Conservation (phyloP, 2,329 filamentous ascomycete species). For the Neospermospora avenae region DNA sequence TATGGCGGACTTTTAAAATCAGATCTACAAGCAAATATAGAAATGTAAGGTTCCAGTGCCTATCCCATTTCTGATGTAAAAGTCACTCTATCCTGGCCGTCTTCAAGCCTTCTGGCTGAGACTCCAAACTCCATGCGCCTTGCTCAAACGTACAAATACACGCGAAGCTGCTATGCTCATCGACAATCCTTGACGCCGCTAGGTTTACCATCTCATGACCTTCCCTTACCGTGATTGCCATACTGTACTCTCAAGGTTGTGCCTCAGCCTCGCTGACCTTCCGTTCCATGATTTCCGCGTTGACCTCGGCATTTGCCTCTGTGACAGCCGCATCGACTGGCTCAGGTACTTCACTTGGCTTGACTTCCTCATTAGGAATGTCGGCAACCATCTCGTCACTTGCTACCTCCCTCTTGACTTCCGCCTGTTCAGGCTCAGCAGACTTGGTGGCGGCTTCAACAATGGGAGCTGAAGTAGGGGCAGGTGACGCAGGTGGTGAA, state of each 20-base stretch:
- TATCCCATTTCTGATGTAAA: background rate
- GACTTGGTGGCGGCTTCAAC: conserved; percentile 15
- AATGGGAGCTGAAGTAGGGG: conserved; percentile 5
- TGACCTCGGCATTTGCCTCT: conserved; percentile 33
- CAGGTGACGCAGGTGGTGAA: background rate
- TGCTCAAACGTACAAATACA: conserved; percentile 11
- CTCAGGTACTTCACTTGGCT: conserved; percentile 12
- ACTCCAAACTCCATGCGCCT: conserved; percentile 17
- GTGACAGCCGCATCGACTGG: background rate
- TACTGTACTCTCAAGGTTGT: background rate
- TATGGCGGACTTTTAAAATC: background rate
- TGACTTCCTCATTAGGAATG: conserved; percentile 25
- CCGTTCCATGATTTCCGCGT: conserved; percentile 30
- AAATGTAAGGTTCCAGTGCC: background rate
- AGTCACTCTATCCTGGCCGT: background rate
- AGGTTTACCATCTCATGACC: background rate
- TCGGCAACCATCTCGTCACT: conserved; percentile 31
- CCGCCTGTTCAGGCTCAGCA: conserved; percentile 34
- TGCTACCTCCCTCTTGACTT: conserved; percentile 34
- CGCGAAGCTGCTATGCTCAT: background rate
- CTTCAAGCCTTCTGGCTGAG: background rate
- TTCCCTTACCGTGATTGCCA: background rate
- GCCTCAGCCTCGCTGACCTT: conserved; percentile 24
- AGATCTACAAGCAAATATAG: background rate
- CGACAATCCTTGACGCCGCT: background rate